A percentile compares a stretch with the other conserved stretches of the same genome.
These are phyloP conservation scores for Epichloe amarillans DNA, from an alignment of 2,329 filamentous ascomycete genomes.

Conservation along the genomic window DNA sequence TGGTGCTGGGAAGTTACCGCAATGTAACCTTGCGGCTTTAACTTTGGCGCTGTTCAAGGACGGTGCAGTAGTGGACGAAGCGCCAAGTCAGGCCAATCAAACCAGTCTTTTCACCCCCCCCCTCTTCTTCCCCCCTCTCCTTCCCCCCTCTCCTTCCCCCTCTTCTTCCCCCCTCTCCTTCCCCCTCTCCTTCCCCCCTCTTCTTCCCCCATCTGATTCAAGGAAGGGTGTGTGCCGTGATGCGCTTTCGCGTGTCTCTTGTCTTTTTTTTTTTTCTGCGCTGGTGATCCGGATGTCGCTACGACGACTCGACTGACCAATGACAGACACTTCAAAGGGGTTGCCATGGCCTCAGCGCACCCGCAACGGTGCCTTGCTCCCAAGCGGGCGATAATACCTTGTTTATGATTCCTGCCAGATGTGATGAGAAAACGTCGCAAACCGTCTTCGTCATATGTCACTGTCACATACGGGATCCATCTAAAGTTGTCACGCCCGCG, in stretches of 20 bases:
- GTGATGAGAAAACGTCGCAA: background rate
- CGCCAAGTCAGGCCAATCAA: slow-evolving; percentile 1
- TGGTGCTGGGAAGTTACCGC: slow-evolving; percentile 6
- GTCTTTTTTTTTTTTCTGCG: background rate
- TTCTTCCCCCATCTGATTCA: no score
- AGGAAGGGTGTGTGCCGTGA: background rate
- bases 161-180: no score
- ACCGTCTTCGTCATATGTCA: background rate
- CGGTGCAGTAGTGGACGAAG: slow-evolving; percentile 1
- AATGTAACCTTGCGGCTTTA: slow-evolving; percentile 8
- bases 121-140: no score
- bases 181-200: no score
- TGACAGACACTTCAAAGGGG: background rate
- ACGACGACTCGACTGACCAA: background rate
- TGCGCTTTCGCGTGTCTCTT: background rate
- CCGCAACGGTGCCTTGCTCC: background rate
- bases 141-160: no score
- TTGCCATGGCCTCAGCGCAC: background rate
- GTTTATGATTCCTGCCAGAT: background rate
- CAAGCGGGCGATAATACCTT: background rate
- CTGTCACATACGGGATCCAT: background rate
- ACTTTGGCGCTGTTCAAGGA: background rate
- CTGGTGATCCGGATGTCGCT: background rate
- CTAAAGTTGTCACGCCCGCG: background rate
- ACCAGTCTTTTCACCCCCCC: background rate